Evolutionary conservation across 202 grass and related monocot species (phyloP), one percentile per base, ranked within the genome.

Genomic region (Schoenoplectus triqueter): DNA sequence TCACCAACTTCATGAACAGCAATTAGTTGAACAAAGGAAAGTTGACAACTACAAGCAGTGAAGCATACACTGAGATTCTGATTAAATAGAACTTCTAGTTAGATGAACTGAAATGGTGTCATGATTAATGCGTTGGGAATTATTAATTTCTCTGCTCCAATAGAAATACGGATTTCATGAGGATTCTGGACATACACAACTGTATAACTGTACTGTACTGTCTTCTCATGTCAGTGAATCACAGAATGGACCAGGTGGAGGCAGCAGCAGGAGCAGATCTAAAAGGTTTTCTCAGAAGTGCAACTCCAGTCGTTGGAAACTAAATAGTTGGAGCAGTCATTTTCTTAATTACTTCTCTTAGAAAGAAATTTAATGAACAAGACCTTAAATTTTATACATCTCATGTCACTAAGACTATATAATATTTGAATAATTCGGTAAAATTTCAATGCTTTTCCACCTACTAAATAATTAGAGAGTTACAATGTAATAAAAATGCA

Each of bases 131-230:
- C n/a, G 56, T 5, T 59, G 42, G 4, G 45, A 2, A 49, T 2
- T 50, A 73, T 67, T 67, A 67, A 41, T 18, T 77, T 41, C 21
- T 54, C 72, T 77, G 73, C 20, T 77, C 21, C 50, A 40, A 57
- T 10, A 19, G 46, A 77, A 39, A 41, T 57, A 77, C 73, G 73
- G 50, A 57, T 55, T 77, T 77, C 73, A 56, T 77, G 51, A 76
- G 49, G 39, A 39, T 39, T 5, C 73, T 77, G 21, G 39, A 77
- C 3, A 77, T 31, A 31, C 17, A 0, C 52, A n/a, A 14, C 73
- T 7, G 73, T 40, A 57, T 5, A 40, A 57, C 11, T 56, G 50
- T 76, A 56, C 72, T 0, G 9, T 31, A 31, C 31, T 31, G 31
- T 4, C 56, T 55, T 31, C 20, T 13, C 49, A 55, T 1, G 8